Evolutionary conservation across 352 stramenopile genomes (phyloP), one percentile per base, ranked within the genome.

Genomic region (Globisporangium cystogenes): DNA sequence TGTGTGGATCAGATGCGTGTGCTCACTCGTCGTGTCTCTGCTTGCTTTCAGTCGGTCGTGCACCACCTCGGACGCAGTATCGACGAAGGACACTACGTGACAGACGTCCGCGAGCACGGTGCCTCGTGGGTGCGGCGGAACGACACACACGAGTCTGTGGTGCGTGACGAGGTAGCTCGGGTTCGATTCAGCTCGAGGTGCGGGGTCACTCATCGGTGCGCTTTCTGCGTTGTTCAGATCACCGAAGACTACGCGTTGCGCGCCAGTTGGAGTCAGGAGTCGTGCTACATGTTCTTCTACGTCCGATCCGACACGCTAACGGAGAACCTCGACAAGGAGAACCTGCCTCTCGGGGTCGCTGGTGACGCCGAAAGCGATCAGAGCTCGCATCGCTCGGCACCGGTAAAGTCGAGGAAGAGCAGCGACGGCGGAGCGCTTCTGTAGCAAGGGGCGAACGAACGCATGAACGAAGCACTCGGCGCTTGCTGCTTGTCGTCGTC

Each of bases 221-320:
- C 24, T 39, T 18, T 63, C 48, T 14, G 3, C 2, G 5, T 57
- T 36, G 15, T 42, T 6, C 42, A 92, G 81, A 89, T 93, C 44
- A 78, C 71, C 11, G 74, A 90, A 70, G 80, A 90, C 16, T 90
- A 86, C 52, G 82, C 79, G 8, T 51, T 91, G 27, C 67, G 77
- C 43, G 74, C 82, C 43, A 90, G 72, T 15, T 76, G 80, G 29
- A 90, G 80, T 29, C 82, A 91, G 39, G 80, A 93, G 53, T 93
- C 82, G 16, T 93, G 82, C 55, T 95, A 95, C 55, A 89, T 95
- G 78, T 72, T 93, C 29, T 93, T 95, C 53, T 95, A 93, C 53
- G 77, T 91, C 26, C 72, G 75, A 36, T 59, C 60, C 5, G 67
- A 77, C 16, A 63, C 55, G 16, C 35, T 55, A 1, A 12, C 37